phyloP scores from a whole-genome alignment of 2,329 filamentous ascomycete species.

The Chrysoporthe puriensis region DNA sequence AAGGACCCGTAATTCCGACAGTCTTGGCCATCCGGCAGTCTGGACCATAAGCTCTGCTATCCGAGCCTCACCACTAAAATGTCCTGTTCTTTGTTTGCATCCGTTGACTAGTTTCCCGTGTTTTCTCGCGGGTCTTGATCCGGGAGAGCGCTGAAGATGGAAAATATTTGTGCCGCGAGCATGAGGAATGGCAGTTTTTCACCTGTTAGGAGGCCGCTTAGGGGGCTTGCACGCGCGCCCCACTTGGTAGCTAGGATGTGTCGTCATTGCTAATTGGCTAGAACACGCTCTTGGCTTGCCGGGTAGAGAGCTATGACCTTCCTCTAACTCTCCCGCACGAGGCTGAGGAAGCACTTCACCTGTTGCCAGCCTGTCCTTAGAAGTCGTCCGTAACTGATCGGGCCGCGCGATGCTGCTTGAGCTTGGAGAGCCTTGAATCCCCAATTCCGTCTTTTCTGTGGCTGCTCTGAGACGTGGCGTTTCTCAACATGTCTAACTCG shows the following conservation, averaged over 20 bases:
- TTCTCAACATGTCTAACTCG: slow-evolving; percentile 38
- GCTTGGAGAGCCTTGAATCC: slow-evolving; percentile 6
- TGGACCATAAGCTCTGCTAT: slow-evolving; percentile 4
- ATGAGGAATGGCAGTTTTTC: neutral
- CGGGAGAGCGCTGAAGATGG: neutral
- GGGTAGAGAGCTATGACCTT: slow-evolving; percentile 8
- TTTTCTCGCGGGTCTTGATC: neutral
- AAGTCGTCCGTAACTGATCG: slow-evolving; percentile 27
- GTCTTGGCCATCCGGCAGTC: slow-evolving; percentile 4
- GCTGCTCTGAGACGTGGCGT: slow-evolving; percentile 17
- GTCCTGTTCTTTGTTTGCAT: slow-evolving; percentile 10
- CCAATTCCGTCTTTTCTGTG: slow-evolving; percentile 10
- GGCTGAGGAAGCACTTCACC: slow-evolving; percentile 29
- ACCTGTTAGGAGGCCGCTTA: neutral
- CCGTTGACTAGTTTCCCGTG: neutral
- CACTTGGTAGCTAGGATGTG: neutral
- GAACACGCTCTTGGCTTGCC: neutral
- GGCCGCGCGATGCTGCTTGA: slow-evolving; percentile 20
- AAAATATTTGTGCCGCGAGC: neutral
- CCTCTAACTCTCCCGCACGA: neutral
- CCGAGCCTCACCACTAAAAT: neutral
- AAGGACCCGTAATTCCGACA: slow-evolving; percentile 13
- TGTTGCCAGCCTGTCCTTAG: slow-evolving; percentile 27
- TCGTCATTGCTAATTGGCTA: slow-evolving; percentile 7
- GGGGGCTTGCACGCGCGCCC: neutral